Evolutionary conservation across 306 rosid genomes (phyloP).

Genomic region (Gillenia trifoliata): DNA sequence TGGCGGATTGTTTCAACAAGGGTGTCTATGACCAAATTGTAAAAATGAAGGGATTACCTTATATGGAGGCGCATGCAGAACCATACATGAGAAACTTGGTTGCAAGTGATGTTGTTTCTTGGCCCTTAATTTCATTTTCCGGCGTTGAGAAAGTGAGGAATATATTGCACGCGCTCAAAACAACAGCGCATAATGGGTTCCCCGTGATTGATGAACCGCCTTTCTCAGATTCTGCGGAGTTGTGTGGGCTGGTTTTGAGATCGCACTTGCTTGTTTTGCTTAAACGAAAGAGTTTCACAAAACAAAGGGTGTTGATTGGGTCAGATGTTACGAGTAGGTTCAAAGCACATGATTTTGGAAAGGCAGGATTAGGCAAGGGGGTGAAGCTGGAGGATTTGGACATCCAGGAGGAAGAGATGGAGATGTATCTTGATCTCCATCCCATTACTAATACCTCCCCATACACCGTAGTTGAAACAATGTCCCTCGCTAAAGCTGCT

Average conservation of each 20-base stretch:
- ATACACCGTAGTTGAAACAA: slow-evolving; percentile 61
- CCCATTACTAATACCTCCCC: slow-evolving; percentile 59
- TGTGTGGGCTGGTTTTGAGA: slow-evolving; percentile 79
- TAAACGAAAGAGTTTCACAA: slow-evolving; percentile 54
- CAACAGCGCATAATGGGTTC: slow-evolving; percentile 66
- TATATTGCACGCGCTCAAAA: slow-evolving; percentile 35
- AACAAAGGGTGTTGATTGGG: slow-evolving; percentile 26
- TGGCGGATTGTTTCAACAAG: slow-evolving; percentile 68
- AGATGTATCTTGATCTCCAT: slow-evolving; percentile 74
- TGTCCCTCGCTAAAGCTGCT: slow-evolving; percentile 70
- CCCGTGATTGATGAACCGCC: slow-evolving; percentile 94
- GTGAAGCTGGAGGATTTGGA: slow-evolving; percentile 63
- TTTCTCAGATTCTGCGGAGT: slow-evolving; percentile 52
- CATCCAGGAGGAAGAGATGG: slow-evolving; percentile 56
- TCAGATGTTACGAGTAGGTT: slow-evolving; percentile 30
- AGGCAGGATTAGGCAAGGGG: slow-evolving; percentile 81
- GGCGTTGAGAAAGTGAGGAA: slow-evolving; percentile 70
- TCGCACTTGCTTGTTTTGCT: slow-evolving; percentile 78
- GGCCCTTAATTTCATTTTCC: slow-evolving; percentile 53
- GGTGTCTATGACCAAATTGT: slow-evolving; percentile 83
- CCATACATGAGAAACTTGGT: slow-evolving; percentile 66
- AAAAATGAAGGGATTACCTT: slow-evolving; percentile 65
- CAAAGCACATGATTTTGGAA: slow-evolving; percentile 62
- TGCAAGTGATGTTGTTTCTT: slow-evolving; percentile 65
- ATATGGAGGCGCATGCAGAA: slow-evolving; percentile 68